Percentiles rank a stretch among this genome's conserved stretches.
Evolutionary conservation across 2,329 filamentous ascomycete genomes (phyloP).

Genomic region (Escovopsis sp.): DNA sequence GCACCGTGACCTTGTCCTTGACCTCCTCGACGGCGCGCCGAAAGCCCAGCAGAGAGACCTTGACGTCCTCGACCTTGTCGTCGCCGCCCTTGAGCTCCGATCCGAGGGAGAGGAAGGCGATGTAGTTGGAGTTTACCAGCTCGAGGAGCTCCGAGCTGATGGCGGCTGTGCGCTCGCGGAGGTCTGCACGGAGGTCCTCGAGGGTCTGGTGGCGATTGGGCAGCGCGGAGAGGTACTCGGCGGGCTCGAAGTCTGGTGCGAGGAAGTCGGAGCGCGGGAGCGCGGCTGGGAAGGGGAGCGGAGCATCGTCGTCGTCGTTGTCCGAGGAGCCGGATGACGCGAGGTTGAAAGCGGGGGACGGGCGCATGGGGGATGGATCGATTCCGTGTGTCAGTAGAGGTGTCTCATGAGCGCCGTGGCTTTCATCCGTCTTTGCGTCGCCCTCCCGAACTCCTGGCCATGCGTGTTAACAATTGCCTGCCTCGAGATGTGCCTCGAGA

Average conservation of each 20-base stretch:
- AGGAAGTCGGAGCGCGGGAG: slow-evolving; percentile 77
- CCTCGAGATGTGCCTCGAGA: too few species aligned
- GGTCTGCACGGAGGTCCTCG: slow-evolving; percentile 76
- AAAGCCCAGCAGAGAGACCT: slow-evolving; percentile 77
- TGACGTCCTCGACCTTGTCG: slow-evolving; percentile 79
- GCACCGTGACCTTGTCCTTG: slow-evolving; percentile 46
- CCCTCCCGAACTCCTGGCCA: too few species aligned
- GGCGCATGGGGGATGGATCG: slow-evolving; percentile 12
- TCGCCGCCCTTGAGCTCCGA: slow-evolving; percentile 73
- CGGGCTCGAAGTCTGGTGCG: slow-evolving; percentile 59
- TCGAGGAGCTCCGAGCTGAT: slow-evolving; percentile 81
- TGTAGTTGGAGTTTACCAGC: slow-evolving; percentile 90
- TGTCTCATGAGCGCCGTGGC: too few species aligned
- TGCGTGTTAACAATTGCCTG: too few species aligned
- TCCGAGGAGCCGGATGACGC: slow-evolving; percentile 24
- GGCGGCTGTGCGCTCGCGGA: slow-evolving; percentile 64
- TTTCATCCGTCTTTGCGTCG: too few species aligned
- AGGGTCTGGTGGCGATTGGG: slow-evolving; percentile 87
- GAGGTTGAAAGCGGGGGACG: slow-evolving; percentile 26
- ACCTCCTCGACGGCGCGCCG: slow-evolving; percentile 67
- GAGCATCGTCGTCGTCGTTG: slow-evolving; percentile 48
- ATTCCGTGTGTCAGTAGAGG: too few species aligned
- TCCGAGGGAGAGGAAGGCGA: slow-evolving; percentile 75
- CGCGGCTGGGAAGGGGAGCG: slow-evolving; percentile 76
- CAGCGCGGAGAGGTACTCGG: slow-evolving; percentile 65